Evolutionary conservation across 2,329 filamentous ascomycete species (phyloP).

Genomic region (Nothophaeocryptopus gaeumannii): DNA sequence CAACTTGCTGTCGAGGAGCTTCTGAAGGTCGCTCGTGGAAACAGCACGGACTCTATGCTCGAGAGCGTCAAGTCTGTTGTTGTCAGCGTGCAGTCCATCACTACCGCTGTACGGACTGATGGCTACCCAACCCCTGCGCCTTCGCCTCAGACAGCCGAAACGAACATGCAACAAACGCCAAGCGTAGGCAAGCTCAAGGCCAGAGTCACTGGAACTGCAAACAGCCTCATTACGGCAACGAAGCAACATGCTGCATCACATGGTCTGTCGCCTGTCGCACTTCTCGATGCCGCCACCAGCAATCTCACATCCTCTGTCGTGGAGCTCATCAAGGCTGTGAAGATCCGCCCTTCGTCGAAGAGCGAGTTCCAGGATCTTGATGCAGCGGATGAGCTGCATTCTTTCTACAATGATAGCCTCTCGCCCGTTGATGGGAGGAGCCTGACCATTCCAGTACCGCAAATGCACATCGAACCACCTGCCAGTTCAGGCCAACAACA

Average conservation of each 20-base stretch:
- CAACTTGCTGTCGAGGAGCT: slow-evolving; percentile 93
- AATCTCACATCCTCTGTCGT: slow-evolving; percentile 84
- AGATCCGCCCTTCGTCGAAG: slow-evolving; percentile 58
- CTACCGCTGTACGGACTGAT: slow-evolving; percentile 62
- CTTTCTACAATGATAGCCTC: slow-evolving; percentile 24
- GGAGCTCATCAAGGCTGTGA: slow-evolving; percentile 78
- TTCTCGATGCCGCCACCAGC: slow-evolving; percentile 88
- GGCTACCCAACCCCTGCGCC: slow-evolving; percentile 33
- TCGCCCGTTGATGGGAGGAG: slow-evolving; percentile 12
- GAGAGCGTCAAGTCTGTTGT: slow-evolving; percentile 86
- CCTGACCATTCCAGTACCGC: slow-evolving; percentile 15
- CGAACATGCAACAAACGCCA: slow-evolving; percentile 27
- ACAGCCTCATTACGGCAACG: slow-evolving; percentile 90
- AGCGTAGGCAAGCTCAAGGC: slow-evolving; percentile 60
- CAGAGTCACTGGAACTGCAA: slow-evolving; percentile 86
- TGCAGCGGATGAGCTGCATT: slow-evolving; percentile 23
- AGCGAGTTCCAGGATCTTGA: slow-evolving; percentile 25
- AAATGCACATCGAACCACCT: slow-evolving; percentile 1
- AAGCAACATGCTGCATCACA: slow-evolving; percentile 83
- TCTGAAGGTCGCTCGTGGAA: slow-evolving; percentile 69
- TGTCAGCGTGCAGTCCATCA: slow-evolving; percentile 76
- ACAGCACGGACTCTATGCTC: slow-evolving; percentile 71
- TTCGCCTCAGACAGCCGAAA: slow-evolving; percentile 26
- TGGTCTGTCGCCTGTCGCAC: slow-evolving; percentile 86
- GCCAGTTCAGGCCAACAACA: not conserved